Conservation (phyloP, 257 asterid species). For the Solanum pimpinellifolium region DNA sequence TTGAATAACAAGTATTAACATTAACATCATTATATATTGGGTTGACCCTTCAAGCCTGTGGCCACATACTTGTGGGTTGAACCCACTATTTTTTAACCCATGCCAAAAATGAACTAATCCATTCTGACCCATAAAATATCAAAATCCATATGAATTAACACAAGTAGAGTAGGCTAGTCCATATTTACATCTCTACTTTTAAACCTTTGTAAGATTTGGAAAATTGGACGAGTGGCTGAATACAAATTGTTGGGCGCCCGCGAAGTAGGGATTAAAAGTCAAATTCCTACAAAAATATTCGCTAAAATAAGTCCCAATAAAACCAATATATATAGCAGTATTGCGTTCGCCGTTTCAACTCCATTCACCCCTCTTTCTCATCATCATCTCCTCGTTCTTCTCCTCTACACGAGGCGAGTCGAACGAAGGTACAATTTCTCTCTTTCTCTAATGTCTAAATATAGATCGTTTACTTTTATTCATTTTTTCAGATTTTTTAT, state of each 20-base stretch:
- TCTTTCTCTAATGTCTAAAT: background rate
- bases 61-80: no score
- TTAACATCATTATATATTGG: no score
- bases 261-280: background rate
- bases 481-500: background rate
- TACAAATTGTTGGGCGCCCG: background rate
- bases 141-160: no score
- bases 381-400: conserved; percentile 14
- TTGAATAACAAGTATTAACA: no score
- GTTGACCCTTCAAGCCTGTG: no score
- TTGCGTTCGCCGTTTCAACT: background rate
- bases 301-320: background rate
- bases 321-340: background rate
- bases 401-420: conserved; percentile 25
- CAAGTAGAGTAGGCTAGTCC: fast-evolving
- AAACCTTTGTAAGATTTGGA: no score
- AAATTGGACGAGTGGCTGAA: no score
- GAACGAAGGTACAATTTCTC: conserved; percentile 20
- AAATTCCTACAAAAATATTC: background rate
- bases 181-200: no score
- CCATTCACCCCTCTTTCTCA: background rate
- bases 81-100: fast-evolving
- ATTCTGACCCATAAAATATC: fast-evolving
- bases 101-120: no score
- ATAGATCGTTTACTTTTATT: background rate